A percentile compares a stretch with the other conserved stretches of the same genome.
These are phyloP conservation scores for Diaporthe nobilis DNA, from an alignment of 2,329 filamentous ascomycete genomes.

Conservation along the genomic window DNA sequence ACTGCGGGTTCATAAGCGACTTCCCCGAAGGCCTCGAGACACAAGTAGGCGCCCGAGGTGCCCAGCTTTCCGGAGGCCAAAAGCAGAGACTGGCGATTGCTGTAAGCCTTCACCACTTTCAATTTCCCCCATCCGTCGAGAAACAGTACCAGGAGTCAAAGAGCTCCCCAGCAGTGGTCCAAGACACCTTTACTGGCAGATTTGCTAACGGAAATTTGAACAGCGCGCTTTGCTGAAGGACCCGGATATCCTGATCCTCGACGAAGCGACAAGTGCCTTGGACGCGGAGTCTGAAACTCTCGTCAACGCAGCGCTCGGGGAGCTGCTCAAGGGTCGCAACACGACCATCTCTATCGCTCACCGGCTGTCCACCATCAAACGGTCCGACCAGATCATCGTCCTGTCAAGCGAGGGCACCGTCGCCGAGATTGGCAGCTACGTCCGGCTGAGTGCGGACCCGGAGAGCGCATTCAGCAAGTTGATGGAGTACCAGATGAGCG, in stretches of 20 bases:
- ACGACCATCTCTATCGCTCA: constrained; percentile 99
- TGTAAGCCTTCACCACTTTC: neutral
- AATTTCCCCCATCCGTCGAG: no score
- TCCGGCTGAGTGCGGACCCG: constrained; percentile 78
- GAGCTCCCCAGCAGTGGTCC: neutral
- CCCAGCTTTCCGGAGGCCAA: constrained; percentile 94
- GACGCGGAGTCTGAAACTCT: constrained; percentile 98
- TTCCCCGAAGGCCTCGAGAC: constrained; percentile 97
- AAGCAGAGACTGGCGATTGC: constrained; percentile 99
- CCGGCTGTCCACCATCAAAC: constrained; percentile 94
- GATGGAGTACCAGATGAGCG: constrained; percentile 99
- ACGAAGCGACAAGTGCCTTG: constrained; percentile 95
- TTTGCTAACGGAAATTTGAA: neutral
- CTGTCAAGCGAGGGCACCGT: constrained; percentile 89
- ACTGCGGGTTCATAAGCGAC: constrained; percentile 96
- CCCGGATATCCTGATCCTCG: constrained; percentile 95
- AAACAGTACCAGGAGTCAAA: neutral
- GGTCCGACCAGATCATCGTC: constrained; percentile 94
- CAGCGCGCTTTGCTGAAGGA: constrained; percentile 89
- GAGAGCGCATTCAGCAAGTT: constrained; percentile 91
- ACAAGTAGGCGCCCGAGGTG: constrained; percentile 90
- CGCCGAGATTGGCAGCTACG: constrained; percentile 90
- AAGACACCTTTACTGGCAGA: neutral
- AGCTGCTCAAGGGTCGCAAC: constrained; percentile 86
- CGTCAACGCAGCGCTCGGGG: constrained; percentile 89